Base-by-base conservation (phyloP, 805 yeast genomes). In the Ogataea salicorniae region DNA sequence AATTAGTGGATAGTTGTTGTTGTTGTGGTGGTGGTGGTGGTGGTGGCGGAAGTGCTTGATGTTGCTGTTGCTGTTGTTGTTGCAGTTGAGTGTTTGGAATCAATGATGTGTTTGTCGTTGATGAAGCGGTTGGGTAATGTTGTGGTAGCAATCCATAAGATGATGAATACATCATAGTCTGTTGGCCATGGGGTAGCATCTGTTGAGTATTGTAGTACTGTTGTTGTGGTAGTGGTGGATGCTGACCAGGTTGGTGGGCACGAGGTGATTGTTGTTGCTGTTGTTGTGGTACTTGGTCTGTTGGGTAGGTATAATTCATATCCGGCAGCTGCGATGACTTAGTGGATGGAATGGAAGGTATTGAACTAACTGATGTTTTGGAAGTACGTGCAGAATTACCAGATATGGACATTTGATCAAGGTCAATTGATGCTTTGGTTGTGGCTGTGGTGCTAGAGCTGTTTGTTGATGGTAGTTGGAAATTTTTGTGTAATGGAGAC, bases 151-250 rank as follows among this genome's bases (percentile, higher is more conserved):
- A n/a, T 7, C 36, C n/a, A 34, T 16, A n/a, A 14, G 36, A 34
- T 15, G 36, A 34, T 15, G 13, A 34, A 16, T 34, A 16, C 17
- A n/a, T 16, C n/a, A 6, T 13, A 34, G 6, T 34, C 11, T 26
- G 31, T 26, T 26, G 31, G 31, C 31, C 31, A 8, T 26, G 31
- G 31, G 31, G 31, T 26, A 11, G 31, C 31, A 26, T 7, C 31
- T 26, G 36, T 13, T 34, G 36, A 34, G 36, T 2, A n/a, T 15
- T 16, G 18, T 46, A 40, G 33, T 45, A 49, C 39, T 51, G 58
- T 26, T 52, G 59, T 15, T 52, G 56, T 37, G 47, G 52, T 48
- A 49, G 58, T 40, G 40, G 49, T 20, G 40, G 56, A 40, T 47
- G 57, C 34, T 45, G 48, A 20, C 42, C 47, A 17, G 48, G 52